Evolutionary conservation across 148 eudicot species (phyloP).

Genomic region (Rhododendron vialii): DNA sequence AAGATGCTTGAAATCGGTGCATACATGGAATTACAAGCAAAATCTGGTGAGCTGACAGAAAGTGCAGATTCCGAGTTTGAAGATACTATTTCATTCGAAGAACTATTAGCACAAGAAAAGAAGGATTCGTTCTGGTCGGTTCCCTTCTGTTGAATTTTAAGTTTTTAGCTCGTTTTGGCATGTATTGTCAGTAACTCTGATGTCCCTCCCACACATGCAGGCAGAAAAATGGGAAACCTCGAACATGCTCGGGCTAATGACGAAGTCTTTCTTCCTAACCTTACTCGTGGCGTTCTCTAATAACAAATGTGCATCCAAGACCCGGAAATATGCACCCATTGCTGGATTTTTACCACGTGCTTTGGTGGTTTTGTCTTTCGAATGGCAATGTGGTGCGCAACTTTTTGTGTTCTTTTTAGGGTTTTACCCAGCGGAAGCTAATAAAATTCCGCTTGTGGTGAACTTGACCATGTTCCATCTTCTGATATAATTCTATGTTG

Average conservation of each 20-base stretch:
- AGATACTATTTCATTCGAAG: conserved; percentile 60
- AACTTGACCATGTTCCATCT: background rate
- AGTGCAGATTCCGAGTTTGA: conserved; percentile 28
- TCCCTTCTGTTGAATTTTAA: background rate
- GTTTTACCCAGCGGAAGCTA: conserved; percentile 4
- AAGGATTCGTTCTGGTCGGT: conserved; percentile 65
- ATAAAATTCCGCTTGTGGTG: background rate
- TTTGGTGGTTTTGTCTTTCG: conserved; percentile 4
- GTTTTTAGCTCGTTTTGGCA: background rate
- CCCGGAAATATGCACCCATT: background rate
- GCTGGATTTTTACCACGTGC: conserved; percentile 15
- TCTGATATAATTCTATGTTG: background rate
- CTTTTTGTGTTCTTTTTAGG: background rate
- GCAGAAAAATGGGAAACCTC: conserved; percentile 55
- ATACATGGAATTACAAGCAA: conserved; percentile 47
- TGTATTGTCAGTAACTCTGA: background rate
- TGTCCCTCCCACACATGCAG: conserved; percentile 26
- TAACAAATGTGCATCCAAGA: conserved; percentile 20
- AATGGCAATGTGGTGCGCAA: background rate
- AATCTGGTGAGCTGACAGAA: conserved; percentile 33
- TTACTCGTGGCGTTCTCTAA: background rate
- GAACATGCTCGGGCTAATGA: conserved; percentile 30
- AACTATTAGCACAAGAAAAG: conserved; percentile 62
- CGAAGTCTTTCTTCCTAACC: conserved; percentile 7
- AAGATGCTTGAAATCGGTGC: conserved; percentile 61